These are phyloP conservation scores for Groenewaldozyma salmanticensis DNA, from an alignment of 805 yeast species.

Conservation along the genomic window DNA sequence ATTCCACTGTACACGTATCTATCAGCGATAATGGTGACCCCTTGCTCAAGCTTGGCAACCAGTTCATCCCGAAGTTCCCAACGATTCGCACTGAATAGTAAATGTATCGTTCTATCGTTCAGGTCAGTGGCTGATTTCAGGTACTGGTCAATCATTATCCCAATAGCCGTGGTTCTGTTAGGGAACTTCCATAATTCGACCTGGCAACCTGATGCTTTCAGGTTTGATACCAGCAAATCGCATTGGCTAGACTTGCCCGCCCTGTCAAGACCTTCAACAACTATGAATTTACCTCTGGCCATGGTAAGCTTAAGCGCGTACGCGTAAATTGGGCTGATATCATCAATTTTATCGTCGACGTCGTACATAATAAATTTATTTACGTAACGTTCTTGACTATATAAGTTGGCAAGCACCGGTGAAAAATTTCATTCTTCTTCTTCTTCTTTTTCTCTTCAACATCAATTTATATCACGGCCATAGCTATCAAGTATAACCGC, in stretches of 20 bases:
- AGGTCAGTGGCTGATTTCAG: conserved; percentile 36
- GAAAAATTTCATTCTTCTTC: conserved; percentile 10
- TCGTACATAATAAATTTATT: neutral
- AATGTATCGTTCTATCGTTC: conserved; percentile 74
- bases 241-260: conserved; percentile 92
- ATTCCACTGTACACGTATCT: conserved; percentile 89
- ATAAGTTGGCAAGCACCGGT: neutral
- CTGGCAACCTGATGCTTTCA: conserved; percentile 24
- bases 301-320: conserved; percentile 2
- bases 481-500: too few relatives aligned
- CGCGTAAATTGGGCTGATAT: too few relatives aligned
- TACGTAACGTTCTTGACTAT: neutral
- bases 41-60: conserved; percentile 35
- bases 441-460: conserved; percentile 13
- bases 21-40: conserved; percentile 58
- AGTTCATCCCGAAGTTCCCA: conserved; percentile 70
- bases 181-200: conserved; percentile 69
- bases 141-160: conserved; percentile 66
- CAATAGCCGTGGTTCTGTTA: conserved; percentile 75
- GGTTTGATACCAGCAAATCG: conserved; percentile 27
- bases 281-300: conserved; percentile 62
- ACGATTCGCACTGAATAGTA: conserved; percentile 84
- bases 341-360: too few relatives aligned
- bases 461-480: too few relatives aligned
- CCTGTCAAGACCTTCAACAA: conserved; percentile 88